phyloP scores from a whole-genome alignment of 768 basidiomycete genomes.

The Arthromyces matolae region DNA sequence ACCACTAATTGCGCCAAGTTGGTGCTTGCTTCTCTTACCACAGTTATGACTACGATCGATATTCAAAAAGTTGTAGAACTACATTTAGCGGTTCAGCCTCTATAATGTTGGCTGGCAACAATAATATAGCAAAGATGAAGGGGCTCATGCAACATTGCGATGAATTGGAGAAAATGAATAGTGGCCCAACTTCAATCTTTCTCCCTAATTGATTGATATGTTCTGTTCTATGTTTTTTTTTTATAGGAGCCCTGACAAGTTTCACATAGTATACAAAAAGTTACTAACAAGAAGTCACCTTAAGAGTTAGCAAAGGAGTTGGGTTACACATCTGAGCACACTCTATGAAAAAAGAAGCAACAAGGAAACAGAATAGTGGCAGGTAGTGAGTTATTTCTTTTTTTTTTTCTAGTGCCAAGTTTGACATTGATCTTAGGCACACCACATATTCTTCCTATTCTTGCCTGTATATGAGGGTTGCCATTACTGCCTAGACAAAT shows the following conservation, averaged over 20 bases:
- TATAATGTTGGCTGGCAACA: no score
- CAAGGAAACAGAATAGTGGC: not conserved
- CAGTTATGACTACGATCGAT: not conserved
- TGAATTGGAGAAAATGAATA: not conserved
- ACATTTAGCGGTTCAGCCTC: not conserved
- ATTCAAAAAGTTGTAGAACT: not conserved
- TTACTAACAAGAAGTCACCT: not conserved
- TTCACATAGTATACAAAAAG: no score
- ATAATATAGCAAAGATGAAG: not conserved
- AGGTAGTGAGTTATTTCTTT: not conserved
- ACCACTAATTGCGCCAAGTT: not conserved
- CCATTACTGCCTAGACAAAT: not conserved
- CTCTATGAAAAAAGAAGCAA: not conserved
- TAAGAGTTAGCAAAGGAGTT: not conserved
- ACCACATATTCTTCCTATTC: not conserved
- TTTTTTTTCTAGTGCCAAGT: not conserved
- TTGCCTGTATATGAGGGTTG: not conserved
- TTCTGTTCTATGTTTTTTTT: no score
- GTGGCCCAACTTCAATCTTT: not conserved
- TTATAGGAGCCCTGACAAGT: no score
- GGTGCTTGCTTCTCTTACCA: not conserved
- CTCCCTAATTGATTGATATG: not conserved
- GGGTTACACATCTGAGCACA: not conserved
- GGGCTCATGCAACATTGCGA: not conserved
- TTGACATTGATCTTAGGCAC: not conserved